phyloP scores from a whole-genome alignment of 306 rosid species.

The Citrullus colocynthis region DNA sequence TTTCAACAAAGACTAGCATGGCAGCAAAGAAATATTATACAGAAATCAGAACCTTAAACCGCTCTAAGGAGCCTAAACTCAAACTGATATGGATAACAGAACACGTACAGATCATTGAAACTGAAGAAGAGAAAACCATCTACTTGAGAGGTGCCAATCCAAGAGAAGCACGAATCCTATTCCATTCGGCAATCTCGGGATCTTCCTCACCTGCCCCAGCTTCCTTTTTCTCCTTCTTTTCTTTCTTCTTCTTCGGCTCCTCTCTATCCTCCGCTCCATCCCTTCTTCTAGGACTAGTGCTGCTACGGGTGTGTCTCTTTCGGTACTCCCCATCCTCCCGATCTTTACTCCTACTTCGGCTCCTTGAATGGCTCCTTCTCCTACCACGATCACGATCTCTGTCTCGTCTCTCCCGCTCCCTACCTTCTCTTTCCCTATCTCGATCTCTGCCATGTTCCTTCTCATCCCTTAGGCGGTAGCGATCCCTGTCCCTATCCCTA shows the following conservation, averaged over 20 bases:
- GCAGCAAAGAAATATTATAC: not conserved
- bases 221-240: slow-evolving; percentile 51
- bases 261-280: slow-evolving; percentile 56
- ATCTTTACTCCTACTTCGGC: slow-evolving; percentile 79
- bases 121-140: not conserved
- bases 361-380: slow-evolving; percentile 76
- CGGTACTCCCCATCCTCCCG: slow-evolving; percentile 55
- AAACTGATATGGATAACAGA: not conserved
- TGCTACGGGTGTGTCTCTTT: slow-evolving; percentile 58
- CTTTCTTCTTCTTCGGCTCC: slow-evolving; percentile 72
- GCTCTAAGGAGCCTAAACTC: not conserved
- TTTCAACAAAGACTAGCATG: not conserved
- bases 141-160: slow-evolving; percentile 80
- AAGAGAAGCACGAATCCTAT: slow-evolving; percentile 62
- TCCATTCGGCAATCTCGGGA: slow-evolving; percentile 27
- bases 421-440: slow-evolving; percentile 48
- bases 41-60: not conserved
- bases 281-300: slow-evolving; percentile 54
- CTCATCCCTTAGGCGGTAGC: slow-evolving; percentile 50
- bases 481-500: slow-evolving; percentile 64
- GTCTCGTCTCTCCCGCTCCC: slow-evolving; percentile 89
- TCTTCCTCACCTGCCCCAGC: slow-evolving; percentile 15
- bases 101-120: not conserved
- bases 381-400: slow-evolving; percentile 89
- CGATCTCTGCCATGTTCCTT: slow-evolving; percentile 54